Evolutionary conservation across 768 basidiomycete genomes (phyloP).

Genomic region (Mycena galericulata): DNA sequence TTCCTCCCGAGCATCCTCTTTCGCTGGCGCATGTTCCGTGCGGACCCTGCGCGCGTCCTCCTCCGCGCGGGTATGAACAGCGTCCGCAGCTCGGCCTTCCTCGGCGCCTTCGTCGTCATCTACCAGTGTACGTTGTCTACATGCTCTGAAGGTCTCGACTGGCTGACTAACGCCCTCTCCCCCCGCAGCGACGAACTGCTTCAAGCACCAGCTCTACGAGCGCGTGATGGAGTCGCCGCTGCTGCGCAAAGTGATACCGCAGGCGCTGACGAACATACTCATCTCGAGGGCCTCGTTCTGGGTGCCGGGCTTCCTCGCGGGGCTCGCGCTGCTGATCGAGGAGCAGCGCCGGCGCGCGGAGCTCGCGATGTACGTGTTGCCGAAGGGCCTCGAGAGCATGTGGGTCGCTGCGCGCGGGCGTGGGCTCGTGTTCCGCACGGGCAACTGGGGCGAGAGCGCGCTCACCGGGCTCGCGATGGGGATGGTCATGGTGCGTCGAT

Average conservation of each 20-base stretch:
- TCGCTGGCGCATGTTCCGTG: conserved; percentile 73
- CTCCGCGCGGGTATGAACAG: conserved; percentile 77
- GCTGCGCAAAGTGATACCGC: conserved; percentile 54
- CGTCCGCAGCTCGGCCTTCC: conserved; percentile 85
- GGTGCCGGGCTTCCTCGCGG: conserved; percentile 78
- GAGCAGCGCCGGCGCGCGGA: conserved; percentile 90
- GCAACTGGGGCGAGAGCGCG: conserved; percentile 70
- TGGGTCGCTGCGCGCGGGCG: conserved; percentile 85
- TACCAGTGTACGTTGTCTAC: conserved; percentile 84
- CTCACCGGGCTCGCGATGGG: conserved; percentile 25
- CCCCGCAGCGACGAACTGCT: conserved; percentile 75
- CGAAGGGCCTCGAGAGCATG: conserved; percentile 90
- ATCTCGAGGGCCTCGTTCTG: conserved; percentile 80
- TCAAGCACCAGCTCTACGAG: conserved; percentile 70
- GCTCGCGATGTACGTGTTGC: conserved; percentile 92
- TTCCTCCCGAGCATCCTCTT: conserved; percentile 89
- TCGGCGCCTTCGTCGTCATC: conserved; percentile 84
- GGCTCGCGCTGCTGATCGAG: conserved; percentile 86
- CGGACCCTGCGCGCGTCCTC: conserved; percentile 76
- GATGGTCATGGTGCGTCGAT: conserved; percentile 62
- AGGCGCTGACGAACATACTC: conserved; percentile 64
- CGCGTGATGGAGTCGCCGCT: conserved; percentile 54
- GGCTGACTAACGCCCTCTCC: background rate
- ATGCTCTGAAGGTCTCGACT: too few species aligned
- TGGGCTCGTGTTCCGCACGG: conserved; percentile 79